Evolutionary conservation across 129 eudicot species (phyloP).

Genomic region (Flaveria sonorensis): DNA sequence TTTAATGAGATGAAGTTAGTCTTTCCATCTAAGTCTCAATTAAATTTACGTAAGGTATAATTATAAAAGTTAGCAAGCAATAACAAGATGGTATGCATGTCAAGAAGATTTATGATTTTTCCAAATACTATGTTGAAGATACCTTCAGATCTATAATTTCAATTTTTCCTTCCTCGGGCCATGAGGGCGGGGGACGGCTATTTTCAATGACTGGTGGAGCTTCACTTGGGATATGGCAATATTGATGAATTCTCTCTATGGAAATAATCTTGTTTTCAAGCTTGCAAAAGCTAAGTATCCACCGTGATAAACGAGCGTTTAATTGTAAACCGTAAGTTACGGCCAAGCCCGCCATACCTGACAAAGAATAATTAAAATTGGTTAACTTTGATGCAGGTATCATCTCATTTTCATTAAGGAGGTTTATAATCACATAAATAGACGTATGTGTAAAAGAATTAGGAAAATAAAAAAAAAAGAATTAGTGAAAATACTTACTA

Average conservation of each 20-base stretch:
- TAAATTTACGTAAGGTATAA: background rate
- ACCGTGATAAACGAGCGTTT: constrained; percentile 70
- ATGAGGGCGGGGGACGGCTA: constrained; percentile 58
- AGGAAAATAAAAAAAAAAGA: background rate
- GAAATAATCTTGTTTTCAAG: constrained; percentile 91
- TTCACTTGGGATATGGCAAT: constrained; percentile 82
- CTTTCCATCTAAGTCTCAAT: background rate
- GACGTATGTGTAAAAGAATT: background rate
- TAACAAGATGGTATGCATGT: constrained; percentile 10
- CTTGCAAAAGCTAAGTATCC: constrained; percentile 89
- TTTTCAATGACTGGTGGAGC: constrained; percentile 77
- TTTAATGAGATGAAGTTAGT: background rate
- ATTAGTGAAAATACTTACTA: constrained; percentile 56
- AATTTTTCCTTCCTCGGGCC: constrained; percentile 84
- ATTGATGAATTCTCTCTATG: constrained; percentile 89
- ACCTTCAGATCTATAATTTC: constrained; percentile 84
- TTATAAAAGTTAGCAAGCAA: constrained; percentile 1
- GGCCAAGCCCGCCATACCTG: constrained; percentile 94
- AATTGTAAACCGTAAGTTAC: constrained; percentile 84
- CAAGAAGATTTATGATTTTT: background rate
- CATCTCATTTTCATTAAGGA: background rate
- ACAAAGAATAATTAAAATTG: background rate
- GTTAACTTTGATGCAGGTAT: background rate
- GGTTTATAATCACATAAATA: background rate
- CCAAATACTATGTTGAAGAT: constrained; percentile 13